Base-by-base conservation (phyloP, 768 basidiomycete genomes). In the Hericium coralloides region DNA sequence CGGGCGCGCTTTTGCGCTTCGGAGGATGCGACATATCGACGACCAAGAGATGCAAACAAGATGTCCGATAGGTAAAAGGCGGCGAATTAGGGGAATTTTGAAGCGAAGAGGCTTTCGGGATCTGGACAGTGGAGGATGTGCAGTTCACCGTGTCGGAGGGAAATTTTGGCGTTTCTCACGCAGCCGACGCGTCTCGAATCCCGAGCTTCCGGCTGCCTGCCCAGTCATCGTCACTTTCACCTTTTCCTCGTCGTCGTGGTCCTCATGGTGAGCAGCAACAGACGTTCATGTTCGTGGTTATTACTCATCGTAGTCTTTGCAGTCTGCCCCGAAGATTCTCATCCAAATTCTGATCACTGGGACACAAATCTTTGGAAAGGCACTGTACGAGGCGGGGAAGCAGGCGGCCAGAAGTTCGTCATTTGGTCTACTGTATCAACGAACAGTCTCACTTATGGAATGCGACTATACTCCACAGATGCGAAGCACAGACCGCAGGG, bases 391-490 rank as follows among this genome's bases (percentile, higher is more conserved):
- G 67, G 97, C 95, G 2, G 92, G 92, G 38, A 78, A 80, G 64
- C 97, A 99, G 70, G 95, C 95, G 12, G 83, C 89, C 45, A 87
- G 92, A 78, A 99, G 97, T 98, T 69, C 65, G 87, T 71, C 23
- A 17, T 38, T 36, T 14, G 1, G 25, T 57, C 17, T 53, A 15
- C 41, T 41, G 37, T 38, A 15, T 38, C 22, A 15, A 10, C 26
- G 25, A 12, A 17, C 18, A 6, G 26, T 50, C 9, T 31, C 31
- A 31, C 31, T 17, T 4, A 17, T 10, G 7, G 3, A 2, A 22
- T 0, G 12, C 49, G 22, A 10, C 15, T 12, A 8, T 5, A 8
- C 25, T 23, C 53, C 53, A 7, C 58, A 97, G 94, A 97, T 78
- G 92, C 92, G 52, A 89, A 90, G 66, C 78, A 85, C 49, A 75